Base-by-base conservation (phyloP, 352 stramenopile species). In the Phytophthora vignae region DNA sequence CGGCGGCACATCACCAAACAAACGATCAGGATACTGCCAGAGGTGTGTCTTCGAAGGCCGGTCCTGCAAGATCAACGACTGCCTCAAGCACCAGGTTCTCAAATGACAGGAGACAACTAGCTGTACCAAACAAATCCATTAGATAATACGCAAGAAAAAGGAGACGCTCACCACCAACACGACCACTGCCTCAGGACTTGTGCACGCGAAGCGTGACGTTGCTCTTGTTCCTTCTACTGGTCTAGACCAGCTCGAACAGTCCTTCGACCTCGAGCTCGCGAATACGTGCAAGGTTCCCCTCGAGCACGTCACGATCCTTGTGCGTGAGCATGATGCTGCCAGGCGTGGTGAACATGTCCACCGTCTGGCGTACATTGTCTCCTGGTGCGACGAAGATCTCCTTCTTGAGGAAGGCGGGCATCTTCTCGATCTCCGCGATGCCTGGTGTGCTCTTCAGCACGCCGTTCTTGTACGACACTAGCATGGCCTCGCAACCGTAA, bases 261-360 rank as follows among this genome's bases (percentile, higher is more conserved):
- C 87, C 88, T 25, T 85, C 77, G 54, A 92, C 29, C 48, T 96
- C 89, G 7, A 97, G 79, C 57, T 96, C 90, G 29, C 98, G 91
- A 65, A 99, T 97, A 62, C 93, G 85, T 46, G 88, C 65, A 70
- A 98, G 91, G 73, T 98, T 98, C 7, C 69, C 68, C 58, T 94
- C 77, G 4, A 99, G 92, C 63, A 94, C 73, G 33, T 89, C 73
- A 54, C 85, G 71, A 66, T 98, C 90, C 66, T 93, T 84, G 81
- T 99, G 91, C 7, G 97, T 90, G 12, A 99, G 81, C 76, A 98
- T 96, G 61, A 98, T 96, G 84, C 95, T 98, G 44, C 97, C 97
- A 6, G 92, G 92, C 55, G 97, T 98, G 60, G 91, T 98, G 76
- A 96, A 96, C 87, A 99, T 98, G 66, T 99, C 95, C 52, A 98